Conservation (phyloP, 176 grass and related monocot species). For the Ananas comosus region DNA sequence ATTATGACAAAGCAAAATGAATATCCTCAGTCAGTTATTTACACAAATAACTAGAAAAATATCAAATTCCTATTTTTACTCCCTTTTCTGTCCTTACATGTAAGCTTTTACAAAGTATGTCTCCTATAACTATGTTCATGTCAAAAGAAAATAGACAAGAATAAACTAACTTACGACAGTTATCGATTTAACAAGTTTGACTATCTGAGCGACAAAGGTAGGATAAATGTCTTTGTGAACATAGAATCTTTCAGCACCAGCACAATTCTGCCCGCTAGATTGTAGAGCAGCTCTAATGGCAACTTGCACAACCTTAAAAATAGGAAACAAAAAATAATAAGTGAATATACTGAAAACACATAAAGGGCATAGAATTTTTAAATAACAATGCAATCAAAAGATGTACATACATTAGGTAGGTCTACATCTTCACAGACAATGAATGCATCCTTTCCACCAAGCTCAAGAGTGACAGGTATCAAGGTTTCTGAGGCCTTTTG, state of each 20-base stretch:
- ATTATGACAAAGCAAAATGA: neutral
- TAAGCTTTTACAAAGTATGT: neutral
- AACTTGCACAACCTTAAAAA: slow-evolving; percentile 88
- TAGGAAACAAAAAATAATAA: slow-evolving; percentile 14
- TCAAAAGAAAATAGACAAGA: neutral
- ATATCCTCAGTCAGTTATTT: neutral
- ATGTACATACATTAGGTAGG: slow-evolving; percentile 68
- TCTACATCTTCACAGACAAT: slow-evolving; percentile 99
- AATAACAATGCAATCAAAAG: slow-evolving; percentile 10
- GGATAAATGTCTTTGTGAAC: slow-evolving; percentile 79
- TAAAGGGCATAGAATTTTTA: neutral
- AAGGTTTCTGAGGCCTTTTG: slow-evolving; percentile 74
- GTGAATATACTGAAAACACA: neutral
- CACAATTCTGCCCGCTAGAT: slow-evolving; percentile 95
- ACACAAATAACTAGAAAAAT: neutral
- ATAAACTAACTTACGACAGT: slow-evolving; percentile 70
- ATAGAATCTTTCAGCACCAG: slow-evolving; percentile 99
- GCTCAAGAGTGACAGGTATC: slow-evolving; percentile 94
- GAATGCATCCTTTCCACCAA: slow-evolving; percentile 98
- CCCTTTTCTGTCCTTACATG: neutral
- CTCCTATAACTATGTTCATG: neutral
- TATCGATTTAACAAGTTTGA: slow-evolving; percentile 85
- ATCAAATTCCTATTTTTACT: neutral
- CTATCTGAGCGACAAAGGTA: slow-evolving; percentile 66
- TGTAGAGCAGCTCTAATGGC: slow-evolving; percentile 86